Evolutionary conservation across 441 rosid genomes (phyloP).

Genomic region (Mallotus repandus): DNA sequence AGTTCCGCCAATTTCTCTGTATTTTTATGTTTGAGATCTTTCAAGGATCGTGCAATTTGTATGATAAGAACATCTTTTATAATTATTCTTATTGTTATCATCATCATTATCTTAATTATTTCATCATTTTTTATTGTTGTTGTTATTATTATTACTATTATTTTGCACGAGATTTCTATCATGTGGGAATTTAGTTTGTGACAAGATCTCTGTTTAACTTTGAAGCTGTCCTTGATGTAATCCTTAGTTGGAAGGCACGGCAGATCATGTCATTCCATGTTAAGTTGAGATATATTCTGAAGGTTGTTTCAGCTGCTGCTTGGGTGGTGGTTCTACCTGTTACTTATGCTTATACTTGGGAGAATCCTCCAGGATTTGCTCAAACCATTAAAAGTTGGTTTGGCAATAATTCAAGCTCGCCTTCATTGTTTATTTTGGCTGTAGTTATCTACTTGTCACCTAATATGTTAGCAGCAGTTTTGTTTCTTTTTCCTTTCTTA

Average conservation of each 20-base stretch:
- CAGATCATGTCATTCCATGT: constrained; percentile 88
- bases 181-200: constrained; percentile 4
- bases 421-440: constrained; percentile 80
- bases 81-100: not conserved
- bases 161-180: not conserved
- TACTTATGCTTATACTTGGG: constrained; percentile 88
- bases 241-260: constrained; percentile 89
- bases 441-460: constrained; percentile 88
- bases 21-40: not conserved
- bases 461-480: constrained; percentile 79
- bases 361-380: constrained; percentile 87
- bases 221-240: constrained; percentile 95
- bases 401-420: constrained; percentile 69
- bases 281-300: constrained; percentile 94
- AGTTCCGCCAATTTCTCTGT: not conserved
- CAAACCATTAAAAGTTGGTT: constrained; percentile 94
- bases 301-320: constrained; percentile 89
- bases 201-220: constrained; percentile 17
- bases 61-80: not conserved
- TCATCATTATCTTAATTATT: not conserved
- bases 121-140: not conserved
- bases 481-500: constrained; percentile 85
- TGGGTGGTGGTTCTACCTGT: constrained; percentile 95
- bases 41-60: not conserved
- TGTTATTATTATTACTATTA: not conserved